These are phyloP conservation scores for Thielaviopsis punctulata DNA, from an alignment of 2,329 filamentous ascomycete genomes.

Conservation along the genomic window DNA sequence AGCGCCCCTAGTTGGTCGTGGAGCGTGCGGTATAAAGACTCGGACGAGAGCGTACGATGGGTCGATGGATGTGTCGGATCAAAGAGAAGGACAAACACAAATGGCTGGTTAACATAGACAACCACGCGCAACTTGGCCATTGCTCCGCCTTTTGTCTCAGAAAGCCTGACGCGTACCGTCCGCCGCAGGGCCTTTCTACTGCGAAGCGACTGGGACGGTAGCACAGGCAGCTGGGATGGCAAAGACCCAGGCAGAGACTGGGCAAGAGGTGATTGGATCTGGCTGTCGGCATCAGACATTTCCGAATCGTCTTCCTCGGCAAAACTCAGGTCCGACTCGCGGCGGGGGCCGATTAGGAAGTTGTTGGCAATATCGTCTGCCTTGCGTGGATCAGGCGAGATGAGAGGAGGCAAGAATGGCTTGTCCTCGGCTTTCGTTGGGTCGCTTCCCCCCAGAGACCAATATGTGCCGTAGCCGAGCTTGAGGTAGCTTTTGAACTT, in stretches of 20 bases:
- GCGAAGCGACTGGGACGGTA: constrained; percentile 14
- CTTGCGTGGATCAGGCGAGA: constrained; percentile 6
- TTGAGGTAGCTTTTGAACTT: constrained; percentile 48
- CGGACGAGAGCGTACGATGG: constrained; percentile 39
- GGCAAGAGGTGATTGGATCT: constrained; percentile 45
- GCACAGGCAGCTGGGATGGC: constrained; percentile 19
- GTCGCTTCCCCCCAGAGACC: constrained; percentile 21
- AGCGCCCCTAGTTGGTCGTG: constrained; percentile 44
- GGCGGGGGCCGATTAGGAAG: constrained; percentile 53
- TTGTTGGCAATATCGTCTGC: constrained; percentile 20
- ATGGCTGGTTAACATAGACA: constrained; percentile 57
- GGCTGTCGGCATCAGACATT: constrained; percentile 27
- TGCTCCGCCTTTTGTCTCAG: constrained; percentile 26
- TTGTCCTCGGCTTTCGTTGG: constrained; percentile 2
- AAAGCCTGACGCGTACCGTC: constrained; percentile 19
- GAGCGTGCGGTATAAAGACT: constrained; percentile 39
- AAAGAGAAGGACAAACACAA: constrained; percentile 65
- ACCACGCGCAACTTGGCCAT: constrained; percentile 43
- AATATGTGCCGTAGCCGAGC: constrained; percentile 50
- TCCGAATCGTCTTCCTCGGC: constrained; percentile 18
- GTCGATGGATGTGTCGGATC: constrained; percentile 31
- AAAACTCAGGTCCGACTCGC: constrained; percentile 36
- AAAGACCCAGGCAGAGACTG: neutral
- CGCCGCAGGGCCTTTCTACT: constrained; percentile 9
- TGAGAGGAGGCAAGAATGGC: neutral